Conservation (phyloP, 768 basidiomycete genomes). For the Rhodotorula sphaerocarpa region DNA sequence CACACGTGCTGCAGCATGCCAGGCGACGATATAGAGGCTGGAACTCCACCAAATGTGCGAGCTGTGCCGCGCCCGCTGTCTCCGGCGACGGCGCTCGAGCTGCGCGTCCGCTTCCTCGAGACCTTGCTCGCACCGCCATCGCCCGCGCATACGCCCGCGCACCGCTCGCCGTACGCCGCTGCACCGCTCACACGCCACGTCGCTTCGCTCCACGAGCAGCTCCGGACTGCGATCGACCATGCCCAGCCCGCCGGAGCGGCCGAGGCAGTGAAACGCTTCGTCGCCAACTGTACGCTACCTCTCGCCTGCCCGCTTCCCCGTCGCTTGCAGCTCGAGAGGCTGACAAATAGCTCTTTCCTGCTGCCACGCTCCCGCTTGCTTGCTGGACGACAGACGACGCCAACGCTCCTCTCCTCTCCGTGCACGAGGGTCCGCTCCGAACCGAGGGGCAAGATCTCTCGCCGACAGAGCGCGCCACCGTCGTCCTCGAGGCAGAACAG, state of each 20-base stretch:
- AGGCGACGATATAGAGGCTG: background rate
- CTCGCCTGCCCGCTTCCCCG: background rate
- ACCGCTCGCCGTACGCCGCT: background rate
- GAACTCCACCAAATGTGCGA: background rate
- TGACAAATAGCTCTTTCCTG: too few species aligned
- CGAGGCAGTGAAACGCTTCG: constrained; percentile 35
- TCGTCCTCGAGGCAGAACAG: constrained; percentile 36
- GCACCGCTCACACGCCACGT: constrained; percentile 18
- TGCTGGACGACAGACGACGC: constrained; percentile 37
- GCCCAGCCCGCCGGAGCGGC: background rate
- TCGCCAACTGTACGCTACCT: constrained; percentile 27
- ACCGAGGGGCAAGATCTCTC: background rate
- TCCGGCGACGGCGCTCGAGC: constrained; percentile 25
- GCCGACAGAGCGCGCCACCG: constrained; percentile 22
- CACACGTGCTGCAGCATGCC: background rate
- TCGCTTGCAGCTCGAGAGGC: too few species aligned
- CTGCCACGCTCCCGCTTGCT: too few species aligned
- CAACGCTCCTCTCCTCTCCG: constrained; percentile 32
- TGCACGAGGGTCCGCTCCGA: constrained; percentile 6
- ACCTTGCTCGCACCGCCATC: constrained; percentile 17
- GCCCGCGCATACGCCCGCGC: background rate
- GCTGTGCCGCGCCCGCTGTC: background rate
- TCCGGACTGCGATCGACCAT: constrained; percentile 22
- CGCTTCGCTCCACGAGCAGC: constrained; percentile 5
- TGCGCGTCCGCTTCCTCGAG: constrained; percentile 37